Percentiles rank a stretch among this genome's conserved stretches.
Evolutionary conservation across 1,139 yeast genomes (phyloP).

Genomic region (Magnusiomyces fungicola): DNA sequence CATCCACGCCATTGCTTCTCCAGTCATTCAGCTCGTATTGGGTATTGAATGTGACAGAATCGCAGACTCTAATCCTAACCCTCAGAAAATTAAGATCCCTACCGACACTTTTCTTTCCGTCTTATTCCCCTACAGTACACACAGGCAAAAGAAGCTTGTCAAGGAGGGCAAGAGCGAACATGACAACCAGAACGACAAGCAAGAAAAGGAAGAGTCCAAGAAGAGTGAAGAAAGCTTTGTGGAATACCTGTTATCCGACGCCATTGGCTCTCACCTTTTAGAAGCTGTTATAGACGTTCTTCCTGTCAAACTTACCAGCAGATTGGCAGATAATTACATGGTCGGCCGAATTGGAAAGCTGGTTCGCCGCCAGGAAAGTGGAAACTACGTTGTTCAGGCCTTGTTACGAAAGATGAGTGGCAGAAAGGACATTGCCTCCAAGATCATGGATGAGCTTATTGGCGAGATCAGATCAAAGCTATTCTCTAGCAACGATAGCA

Average conservation of each 20-base stretch:
- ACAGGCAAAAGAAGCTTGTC: slow-evolving; percentile 2
- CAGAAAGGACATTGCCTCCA: slow-evolving; percentile 41
- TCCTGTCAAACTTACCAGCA: slow-evolving; percentile 59
- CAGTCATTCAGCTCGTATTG: slow-evolving; percentile 72
- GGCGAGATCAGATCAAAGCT: slow-evolving; percentile 26
- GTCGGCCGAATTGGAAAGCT: slow-evolving; percentile 62
- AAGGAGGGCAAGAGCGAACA: slow-evolving; percentile 28
- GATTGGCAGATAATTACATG: slow-evolving; percentile 68
- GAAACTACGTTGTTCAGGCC: slow-evolving; percentile 73
- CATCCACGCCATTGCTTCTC: slow-evolving; percentile 76
- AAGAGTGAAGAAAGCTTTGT: slow-evolving; percentile 66
- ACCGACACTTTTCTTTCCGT: background rate
- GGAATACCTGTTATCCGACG: slow-evolving; percentile 74
- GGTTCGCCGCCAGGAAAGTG: slow-evolving; percentile 66
- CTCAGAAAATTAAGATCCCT: slow-evolving; percentile 4
- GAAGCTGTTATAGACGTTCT: slow-evolving; percentile 63
- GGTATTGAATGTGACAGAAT: slow-evolving; percentile 79
- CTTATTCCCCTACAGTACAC: slow-evolving; percentile 6
- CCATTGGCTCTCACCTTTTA: slow-evolving; percentile 87
- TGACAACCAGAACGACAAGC: slow-evolving; percentile 16
- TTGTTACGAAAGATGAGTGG: slow-evolving; percentile 52
- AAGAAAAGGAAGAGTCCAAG: slow-evolving; percentile 37
- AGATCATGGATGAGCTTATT: slow-evolving; percentile 59
- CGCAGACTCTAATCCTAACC: slow-evolving; percentile 27
- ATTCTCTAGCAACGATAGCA: background rate